Evolutionary conservation across 306 rosid genomes (phyloP).

Genomic region (Trifolium dubium): DNA sequence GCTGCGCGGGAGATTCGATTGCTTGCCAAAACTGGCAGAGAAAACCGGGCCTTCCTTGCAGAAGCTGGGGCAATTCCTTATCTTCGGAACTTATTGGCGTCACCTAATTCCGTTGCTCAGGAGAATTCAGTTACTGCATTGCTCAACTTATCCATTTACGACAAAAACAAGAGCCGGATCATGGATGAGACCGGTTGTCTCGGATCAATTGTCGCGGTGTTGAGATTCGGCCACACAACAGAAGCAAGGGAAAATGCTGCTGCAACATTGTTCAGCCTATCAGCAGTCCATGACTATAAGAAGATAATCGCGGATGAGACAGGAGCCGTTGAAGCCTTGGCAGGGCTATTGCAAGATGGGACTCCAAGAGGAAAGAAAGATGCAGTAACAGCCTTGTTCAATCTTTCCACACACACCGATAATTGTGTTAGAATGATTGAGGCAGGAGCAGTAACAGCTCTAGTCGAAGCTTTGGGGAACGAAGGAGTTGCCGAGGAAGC

Average conservation of each 20-base stretch:
- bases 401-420: conserved; percentile 82
- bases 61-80: conserved; percentile 95
- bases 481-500: conserved; percentile 96
- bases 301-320: conserved; percentile 79
- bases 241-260: conserved; percentile 97
- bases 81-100: conserved; percentile 66
- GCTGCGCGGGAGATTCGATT: conserved; percentile 93
- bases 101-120: conserved; percentile 76
- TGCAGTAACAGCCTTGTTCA: conserved; percentile 89
- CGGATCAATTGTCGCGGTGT: conserved; percentile 69
- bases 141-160: conserved; percentile 87
- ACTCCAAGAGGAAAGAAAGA: conserved; percentile 92
- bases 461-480: conserved; percentile 70
- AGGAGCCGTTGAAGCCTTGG: conserved; percentile 80
- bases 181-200: conserved; percentile 85
- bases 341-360: conserved; percentile 73
- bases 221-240: conserved; percentile 82
- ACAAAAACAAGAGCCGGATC: conserved; percentile 80
- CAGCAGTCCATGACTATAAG: conserved; percentile 88
- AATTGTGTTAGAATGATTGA: conserved; percentile 77
- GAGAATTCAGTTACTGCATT: conserved; percentile 95
- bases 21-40: conserved; percentile 86
- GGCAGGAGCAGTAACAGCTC: conserved; percentile 78
- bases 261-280: conserved; percentile 92
- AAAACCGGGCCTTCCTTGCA: conserved; percentile 85